Conservation (phyloP, 192 early-diverging fungal genomes). For the Mortierella claussenii region DNA sequence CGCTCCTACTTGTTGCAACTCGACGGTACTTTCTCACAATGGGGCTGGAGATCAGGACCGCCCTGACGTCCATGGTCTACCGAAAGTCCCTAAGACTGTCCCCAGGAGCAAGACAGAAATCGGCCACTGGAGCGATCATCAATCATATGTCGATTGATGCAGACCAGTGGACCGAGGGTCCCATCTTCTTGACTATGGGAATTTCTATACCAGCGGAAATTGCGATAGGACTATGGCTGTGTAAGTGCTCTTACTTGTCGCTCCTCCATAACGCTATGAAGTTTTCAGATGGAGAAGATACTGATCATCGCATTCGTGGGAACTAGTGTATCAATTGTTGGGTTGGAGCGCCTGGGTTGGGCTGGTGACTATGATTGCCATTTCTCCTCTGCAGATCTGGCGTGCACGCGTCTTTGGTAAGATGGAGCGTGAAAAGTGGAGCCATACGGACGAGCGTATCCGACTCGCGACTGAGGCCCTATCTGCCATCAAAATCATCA, state of each 20-base stretch:
- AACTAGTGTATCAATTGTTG: constrained; percentile 24
- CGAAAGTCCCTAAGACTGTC: constrained; percentile 67
- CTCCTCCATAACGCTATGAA: not conserved
- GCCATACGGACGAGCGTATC: constrained; percentile 49
- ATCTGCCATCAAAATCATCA: constrained; percentile 53
- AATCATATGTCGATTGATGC: constrained; percentile 43
- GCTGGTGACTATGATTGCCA: constrained; percentile 13
- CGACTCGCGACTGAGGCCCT: constrained; percentile 46
- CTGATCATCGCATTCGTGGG: not conserved
- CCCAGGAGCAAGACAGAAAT: constrained; percentile 24
- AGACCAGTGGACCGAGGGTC: constrained; percentile 4
- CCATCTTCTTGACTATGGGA: constrained; percentile 20
- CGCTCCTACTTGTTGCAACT: constrained; percentile 29
- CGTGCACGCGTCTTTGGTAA: constrained; percentile 22
- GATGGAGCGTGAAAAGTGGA: constrained; percentile 20
- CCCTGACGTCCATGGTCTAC: constrained; percentile 62
- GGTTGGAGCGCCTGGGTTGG: constrained; percentile 43
- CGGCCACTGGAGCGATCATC: constrained; percentile 29
- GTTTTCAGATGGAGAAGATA: not conserved
- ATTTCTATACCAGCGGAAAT: constrained; percentile 32
- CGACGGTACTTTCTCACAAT: constrained; percentile 55
- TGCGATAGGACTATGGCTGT: constrained; percentile 22
- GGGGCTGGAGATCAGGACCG: constrained; percentile 54
- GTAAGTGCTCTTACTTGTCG: not conserved
- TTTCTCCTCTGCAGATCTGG: constrained; percentile 37